Evolutionary conservation across 2,329 filamentous ascomycete species (phyloP).

Genomic region (Alternaria panax): DNA sequence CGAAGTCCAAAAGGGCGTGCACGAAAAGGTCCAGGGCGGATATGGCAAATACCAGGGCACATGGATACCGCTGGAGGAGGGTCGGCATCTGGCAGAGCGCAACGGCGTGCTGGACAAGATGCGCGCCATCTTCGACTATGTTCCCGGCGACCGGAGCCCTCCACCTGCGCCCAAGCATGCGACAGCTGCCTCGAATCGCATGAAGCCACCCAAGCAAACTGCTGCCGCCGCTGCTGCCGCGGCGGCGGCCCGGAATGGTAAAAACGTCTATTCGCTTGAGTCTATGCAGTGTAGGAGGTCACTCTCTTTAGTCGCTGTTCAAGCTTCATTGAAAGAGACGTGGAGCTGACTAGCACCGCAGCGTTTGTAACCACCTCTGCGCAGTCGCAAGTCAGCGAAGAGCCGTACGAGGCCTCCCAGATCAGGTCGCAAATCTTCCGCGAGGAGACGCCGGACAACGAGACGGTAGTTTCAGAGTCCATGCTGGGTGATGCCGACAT

Average conservation of each 20-base stretch:
- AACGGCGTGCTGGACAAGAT: constrained; percentile 88
- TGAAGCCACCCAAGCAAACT: constrained; percentile 75
- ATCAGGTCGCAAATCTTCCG: constrained; percentile 68
- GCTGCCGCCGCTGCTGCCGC: constrained; percentile 63
- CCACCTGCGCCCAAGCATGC: constrained; percentile 93
- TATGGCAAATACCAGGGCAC: constrained; percentile 99
- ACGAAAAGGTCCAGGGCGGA: constrained; percentile 97
- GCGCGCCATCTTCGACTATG: constrained; percentile 86
- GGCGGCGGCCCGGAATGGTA: constrained; percentile 47
- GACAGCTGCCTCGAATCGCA: constrained; percentile 72
- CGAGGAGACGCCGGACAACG: constrained; percentile 82
- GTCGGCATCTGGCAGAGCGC: constrained; percentile 80
- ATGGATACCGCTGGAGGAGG: constrained; percentile 89
- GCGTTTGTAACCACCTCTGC: constrained; percentile 32
- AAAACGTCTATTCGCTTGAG: constrained; percentile 41
- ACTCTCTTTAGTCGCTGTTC: constrained; percentile 13
- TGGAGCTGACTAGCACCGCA: constrained; percentile 17
- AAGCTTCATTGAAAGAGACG: not conserved
- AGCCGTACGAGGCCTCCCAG: constrained; percentile 70
- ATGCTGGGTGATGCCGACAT: constrained; percentile 85
- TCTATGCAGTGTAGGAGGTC: constrained; percentile 36
- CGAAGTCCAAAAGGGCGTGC: constrained; percentile 93
- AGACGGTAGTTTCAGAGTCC: constrained; percentile 82
- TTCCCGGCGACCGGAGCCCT: constrained; percentile 83
- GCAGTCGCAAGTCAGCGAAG: constrained; percentile 58